These are phyloP conservation scores for Ascoidea rubescens DNA, from an alignment of 805 yeast genomes.

Conservation along the genomic window DNA sequence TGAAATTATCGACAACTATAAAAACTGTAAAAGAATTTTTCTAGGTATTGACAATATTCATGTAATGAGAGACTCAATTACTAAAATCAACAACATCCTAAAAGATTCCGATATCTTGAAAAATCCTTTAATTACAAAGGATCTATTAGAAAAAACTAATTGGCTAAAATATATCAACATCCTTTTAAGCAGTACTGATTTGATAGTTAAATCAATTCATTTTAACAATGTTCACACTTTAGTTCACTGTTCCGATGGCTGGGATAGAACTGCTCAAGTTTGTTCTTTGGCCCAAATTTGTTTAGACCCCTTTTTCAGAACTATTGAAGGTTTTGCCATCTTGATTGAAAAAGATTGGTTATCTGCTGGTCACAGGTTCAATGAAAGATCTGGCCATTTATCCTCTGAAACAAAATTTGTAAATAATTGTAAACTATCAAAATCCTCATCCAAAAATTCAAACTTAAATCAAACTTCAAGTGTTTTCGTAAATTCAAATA, in stretches of 20 bases:
- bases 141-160: constrained; percentile 45
- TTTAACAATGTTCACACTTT: constrained; percentile 71
- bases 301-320: constrained; percentile 81
- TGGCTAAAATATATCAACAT: constrained; percentile 70
- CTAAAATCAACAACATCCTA: constrained; percentile 45
- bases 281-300: constrained; percentile 75
- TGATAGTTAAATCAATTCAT: constrained; percentile 69
- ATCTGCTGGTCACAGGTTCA: constrained; percentile 84
- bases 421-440: constrained; percentile 20
- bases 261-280: constrained; percentile 94
- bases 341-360: constrained; percentile 92
- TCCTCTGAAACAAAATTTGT: constrained; percentile 35
- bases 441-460: not conserved
- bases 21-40: constrained; percentile 51
- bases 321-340: constrained; percentile 74
- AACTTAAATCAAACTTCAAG: not conserved
- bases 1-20: constrained; percentile 80
- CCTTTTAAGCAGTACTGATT: constrained; percentile 61
- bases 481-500: constrained; percentile 9
- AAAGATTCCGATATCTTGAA: constrained; percentile 53
- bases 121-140: constrained; percentile 33
- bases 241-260: constrained; percentile 94
- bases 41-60: constrained; percentile 92
- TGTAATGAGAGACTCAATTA: constrained; percentile 78
- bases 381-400: constrained; percentile 71